Evolutionary conservation across 305 asterid species (phyloP).

Genomic region (Ruellia speciosa): DNA sequence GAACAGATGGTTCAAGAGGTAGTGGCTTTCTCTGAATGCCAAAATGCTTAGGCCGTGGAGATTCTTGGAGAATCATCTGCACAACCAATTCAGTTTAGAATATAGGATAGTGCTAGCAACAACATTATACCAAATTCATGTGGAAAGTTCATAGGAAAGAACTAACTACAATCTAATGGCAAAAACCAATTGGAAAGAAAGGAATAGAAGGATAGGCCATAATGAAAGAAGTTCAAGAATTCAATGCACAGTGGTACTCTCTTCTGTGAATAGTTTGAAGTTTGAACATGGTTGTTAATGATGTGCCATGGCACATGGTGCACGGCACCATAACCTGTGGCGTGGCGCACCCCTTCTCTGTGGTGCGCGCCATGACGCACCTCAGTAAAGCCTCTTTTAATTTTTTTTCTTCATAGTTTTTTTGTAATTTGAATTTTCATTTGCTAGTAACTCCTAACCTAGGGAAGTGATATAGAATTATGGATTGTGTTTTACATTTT

Average conservation of each 20-base stretch:
- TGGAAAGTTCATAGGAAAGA: background rate
- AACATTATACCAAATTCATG: constrained; percentile 2
- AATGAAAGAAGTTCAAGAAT: constrained; percentile 18
- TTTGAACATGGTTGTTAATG: constrained; percentile 9
- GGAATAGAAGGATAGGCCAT: constrained; percentile 4
- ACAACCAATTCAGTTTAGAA: constrained; percentile 18
- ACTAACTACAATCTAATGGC: background rate
- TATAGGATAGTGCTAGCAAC: constrained; percentile 4
- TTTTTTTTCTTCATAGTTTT: too few species aligned
- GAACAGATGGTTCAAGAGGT: constrained; percentile 93
- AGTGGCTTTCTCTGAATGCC: constrained; percentile 94
- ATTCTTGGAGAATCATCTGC: constrained; percentile 88
- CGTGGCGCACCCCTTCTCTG: too few species aligned
- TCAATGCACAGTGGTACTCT: background rate
- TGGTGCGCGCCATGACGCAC: too few species aligned
- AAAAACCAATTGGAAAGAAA: background rate
- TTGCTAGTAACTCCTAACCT: too few species aligned
- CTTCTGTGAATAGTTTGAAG: constrained; percentile 7
- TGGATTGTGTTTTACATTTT: too few species aligned
- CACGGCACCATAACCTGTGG: too few species aligned
- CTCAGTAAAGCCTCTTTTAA: too few species aligned
- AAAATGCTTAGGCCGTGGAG: constrained; percentile 66
- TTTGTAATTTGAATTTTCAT: too few species aligned
- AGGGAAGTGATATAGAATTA: too few species aligned
- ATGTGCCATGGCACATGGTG: too few species aligned